Percentiles rank a stretch among this genome's conserved stretches.
These are phyloP conservation scores for Trichosporon sp. DNA, from an alignment of 1,284 basidiomycete genomes.

Conservation along the genomic window DNA sequence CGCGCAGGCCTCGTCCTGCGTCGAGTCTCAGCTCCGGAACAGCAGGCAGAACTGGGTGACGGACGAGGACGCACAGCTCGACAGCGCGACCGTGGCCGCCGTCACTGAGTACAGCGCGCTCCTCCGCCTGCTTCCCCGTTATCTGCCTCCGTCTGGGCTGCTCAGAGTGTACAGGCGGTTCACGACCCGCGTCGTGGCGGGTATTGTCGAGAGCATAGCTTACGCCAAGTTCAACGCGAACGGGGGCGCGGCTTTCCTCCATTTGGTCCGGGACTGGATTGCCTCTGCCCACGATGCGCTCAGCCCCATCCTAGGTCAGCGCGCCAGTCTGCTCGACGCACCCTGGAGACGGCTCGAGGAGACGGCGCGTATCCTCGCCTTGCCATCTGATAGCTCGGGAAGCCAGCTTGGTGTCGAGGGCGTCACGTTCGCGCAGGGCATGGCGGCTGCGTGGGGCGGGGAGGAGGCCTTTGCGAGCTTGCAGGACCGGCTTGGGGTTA, in stretches of 20 bases:
- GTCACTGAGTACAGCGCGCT: slow-evolving; percentile 74
- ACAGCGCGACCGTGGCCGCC: slow-evolving; percentile 68
- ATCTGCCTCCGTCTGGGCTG: slow-evolving; percentile 63
- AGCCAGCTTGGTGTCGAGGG: slow-evolving; percentile 67
- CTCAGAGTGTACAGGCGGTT: slow-evolving; percentile 71
- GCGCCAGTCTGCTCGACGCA: slow-evolving; percentile 58
- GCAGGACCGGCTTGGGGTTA: slow-evolving; percentile 58
- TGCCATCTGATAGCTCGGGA: slow-evolving; percentile 58
- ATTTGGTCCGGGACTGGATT: slow-evolving; percentile 75
- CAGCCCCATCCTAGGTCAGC: slow-evolving; percentile 36
- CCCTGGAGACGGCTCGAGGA: slow-evolving; percentile 74
- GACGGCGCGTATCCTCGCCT: slow-evolving; percentile 66
- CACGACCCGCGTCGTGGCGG: slow-evolving; percentile 67
- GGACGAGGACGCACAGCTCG: slow-evolving; percentile 47
- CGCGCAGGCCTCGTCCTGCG: slow-evolving; percentile 74
- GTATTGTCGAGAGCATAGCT: slow-evolving; percentile 79
- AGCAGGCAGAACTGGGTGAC: slow-evolving; percentile 23
- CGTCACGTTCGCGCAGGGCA: slow-evolving; percentile 74
- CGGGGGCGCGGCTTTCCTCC: slow-evolving; percentile 67
- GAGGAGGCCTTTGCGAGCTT: slow-evolving; percentile 70
- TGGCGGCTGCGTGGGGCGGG: slow-evolving; percentile 72
- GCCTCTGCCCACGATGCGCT: slow-evolving; percentile 64
- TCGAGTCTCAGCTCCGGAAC: slow-evolving; percentile 70
- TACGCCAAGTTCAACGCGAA: slow-evolving; percentile 66
- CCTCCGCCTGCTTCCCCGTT: slow-evolving; percentile 65